A percentile compares a stretch with the other conserved stretches of the same genome.
phyloP scores from a whole-genome alignment of 345 rosid genomes.

The Gossypium longicalyx region DNA sequence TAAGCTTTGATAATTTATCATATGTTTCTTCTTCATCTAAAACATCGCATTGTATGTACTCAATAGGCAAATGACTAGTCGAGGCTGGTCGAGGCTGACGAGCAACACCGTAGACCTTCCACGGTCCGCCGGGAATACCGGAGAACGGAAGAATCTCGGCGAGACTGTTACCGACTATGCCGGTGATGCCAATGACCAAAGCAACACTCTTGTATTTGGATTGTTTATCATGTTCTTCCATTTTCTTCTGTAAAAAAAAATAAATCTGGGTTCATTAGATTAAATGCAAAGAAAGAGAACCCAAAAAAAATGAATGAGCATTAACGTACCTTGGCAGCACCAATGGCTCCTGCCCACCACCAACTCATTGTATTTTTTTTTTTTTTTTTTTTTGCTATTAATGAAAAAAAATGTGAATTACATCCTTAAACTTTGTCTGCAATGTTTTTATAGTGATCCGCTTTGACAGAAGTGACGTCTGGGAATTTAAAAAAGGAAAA shows the following conservation, averaged over 20 bases:
- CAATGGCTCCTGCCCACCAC: slow-evolving; percentile 20
- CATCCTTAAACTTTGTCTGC: not conserved
- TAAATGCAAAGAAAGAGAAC: not conserved
- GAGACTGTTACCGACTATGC: slow-evolving; percentile 44
- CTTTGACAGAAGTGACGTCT: not conserved
- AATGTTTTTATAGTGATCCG: not conserved
- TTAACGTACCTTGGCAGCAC: slow-evolving; percentile 9
- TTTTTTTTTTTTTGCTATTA: not conserved
- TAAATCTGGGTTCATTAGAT: not conserved
- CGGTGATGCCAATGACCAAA: slow-evolving; percentile 38
- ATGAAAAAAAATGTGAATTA: not conserved
- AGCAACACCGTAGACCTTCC: slow-evolving; percentile 49
- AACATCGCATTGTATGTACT: slow-evolving; percentile 46
- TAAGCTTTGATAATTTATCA: slow-evolving; percentile 28
- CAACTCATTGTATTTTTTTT: not conserved
- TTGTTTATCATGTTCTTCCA: slow-evolving; percentile 3
- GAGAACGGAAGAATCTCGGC: slow-evolving; percentile 41
- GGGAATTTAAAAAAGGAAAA: not conserved
- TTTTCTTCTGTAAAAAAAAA: not conserved
- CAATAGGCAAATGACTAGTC: slow-evolving; percentile 13
- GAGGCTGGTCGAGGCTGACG: slow-evolving; percentile 23
- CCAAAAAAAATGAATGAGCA: not conserved
- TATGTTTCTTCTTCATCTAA: slow-evolving; percentile 23
- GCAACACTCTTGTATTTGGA: slow-evolving; percentile 16
- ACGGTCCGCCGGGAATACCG: slow-evolving; percentile 49